Conservation (phyloP, 495 filamentous ascomycete species). For the Darksidea phi region DNA sequence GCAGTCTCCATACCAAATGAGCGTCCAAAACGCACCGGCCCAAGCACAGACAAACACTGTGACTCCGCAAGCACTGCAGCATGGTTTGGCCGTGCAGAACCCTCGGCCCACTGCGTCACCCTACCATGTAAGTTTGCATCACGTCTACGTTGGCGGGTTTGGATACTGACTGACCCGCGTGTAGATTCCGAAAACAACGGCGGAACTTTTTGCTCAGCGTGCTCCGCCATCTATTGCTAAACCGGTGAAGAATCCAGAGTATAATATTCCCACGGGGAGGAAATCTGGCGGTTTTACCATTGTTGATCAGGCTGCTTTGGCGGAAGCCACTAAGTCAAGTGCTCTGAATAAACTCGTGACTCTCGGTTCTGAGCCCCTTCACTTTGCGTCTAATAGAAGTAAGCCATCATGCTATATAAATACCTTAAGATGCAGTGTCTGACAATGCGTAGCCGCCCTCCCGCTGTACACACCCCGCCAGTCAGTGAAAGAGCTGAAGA, state of each 20-base stretch:
- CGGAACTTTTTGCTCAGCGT: conserved; percentile 25
- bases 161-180: background rate
- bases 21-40: conserved; percentile 6
- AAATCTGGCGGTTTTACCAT: conserved; percentile 42
- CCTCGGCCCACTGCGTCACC: background rate
- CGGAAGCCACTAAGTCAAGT: conserved; percentile 44
- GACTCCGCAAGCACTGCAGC: conserved; percentile 41
- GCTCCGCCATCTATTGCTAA: background rate
- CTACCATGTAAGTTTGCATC: conserved; percentile 23
- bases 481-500: conserved; percentile 48
- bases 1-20: conserved; percentile 21
- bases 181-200: conserved; percentile 28
- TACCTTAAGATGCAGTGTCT: conserved; percentile 31
- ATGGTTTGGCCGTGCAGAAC: conserved; percentile 14
- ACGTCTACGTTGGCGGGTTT: background rate
- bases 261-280: conserved; percentile 40
- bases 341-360: conserved; percentile 46
- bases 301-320: conserved; percentile 43
- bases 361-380: conserved; percentile 39
- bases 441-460: conserved; percentile 39
- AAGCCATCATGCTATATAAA: conserved; percentile 19
- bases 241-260: conserved; percentile 11
- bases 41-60: conserved; percentile 35
- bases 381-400: conserved; percentile 35
- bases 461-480: conserved; percentile 46